Evolutionary conservation across 176 grass and related monocot genomes (phyloP).

Genomic region (Lolium rigidum): DNA sequence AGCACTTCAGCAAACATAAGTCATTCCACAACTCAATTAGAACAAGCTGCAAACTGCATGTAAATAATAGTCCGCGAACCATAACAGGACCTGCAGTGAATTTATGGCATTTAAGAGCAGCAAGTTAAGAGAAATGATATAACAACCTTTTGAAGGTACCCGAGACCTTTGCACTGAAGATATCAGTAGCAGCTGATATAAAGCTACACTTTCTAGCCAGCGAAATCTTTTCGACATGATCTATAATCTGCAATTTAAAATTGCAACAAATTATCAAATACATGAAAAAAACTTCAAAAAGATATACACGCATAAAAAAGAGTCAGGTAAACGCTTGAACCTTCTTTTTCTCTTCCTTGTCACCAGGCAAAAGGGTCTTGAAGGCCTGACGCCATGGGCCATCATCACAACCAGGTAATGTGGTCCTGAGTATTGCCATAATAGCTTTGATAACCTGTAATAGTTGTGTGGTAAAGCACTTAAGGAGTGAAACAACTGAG

Average conservation of each 20-base stretch:
- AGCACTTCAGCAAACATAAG: background rate
- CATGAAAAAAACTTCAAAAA: conserved; percentile 15
- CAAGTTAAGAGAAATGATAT: conserved; percentile 31
- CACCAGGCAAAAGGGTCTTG: conserved; percentile 80
- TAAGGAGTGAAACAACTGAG: conserved; percentile 21
- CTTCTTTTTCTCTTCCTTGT: conserved; percentile 95
- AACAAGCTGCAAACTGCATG: background rate
- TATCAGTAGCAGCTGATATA: conserved; percentile 69
- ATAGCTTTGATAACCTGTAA: conserved; percentile 88
- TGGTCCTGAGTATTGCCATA: conserved; percentile 82
- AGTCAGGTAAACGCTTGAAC: conserved; percentile 51
- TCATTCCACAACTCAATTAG: background rate
- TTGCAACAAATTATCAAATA: conserved; percentile 36
- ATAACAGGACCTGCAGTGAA: background rate
- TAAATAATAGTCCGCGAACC: conserved; percentile 7
- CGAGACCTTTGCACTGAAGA: conserved; percentile 93
- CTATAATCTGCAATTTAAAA: conserved; percentile 67
- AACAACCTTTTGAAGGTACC: conserved; percentile 98
- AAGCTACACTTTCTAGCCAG: conserved; percentile 86
- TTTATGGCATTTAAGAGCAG: conserved; percentile 33
- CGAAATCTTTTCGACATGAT: conserved; percentile 90
- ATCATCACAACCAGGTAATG: conserved; percentile 79
- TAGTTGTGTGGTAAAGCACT: conserved; percentile 34
- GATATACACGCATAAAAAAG: background rate
- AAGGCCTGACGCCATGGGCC: conserved; percentile 83